Evolutionary conservation across 2,329 filamentous ascomycete species (phyloP).

Genomic region (Hymenoscyphus salicellus): DNA sequence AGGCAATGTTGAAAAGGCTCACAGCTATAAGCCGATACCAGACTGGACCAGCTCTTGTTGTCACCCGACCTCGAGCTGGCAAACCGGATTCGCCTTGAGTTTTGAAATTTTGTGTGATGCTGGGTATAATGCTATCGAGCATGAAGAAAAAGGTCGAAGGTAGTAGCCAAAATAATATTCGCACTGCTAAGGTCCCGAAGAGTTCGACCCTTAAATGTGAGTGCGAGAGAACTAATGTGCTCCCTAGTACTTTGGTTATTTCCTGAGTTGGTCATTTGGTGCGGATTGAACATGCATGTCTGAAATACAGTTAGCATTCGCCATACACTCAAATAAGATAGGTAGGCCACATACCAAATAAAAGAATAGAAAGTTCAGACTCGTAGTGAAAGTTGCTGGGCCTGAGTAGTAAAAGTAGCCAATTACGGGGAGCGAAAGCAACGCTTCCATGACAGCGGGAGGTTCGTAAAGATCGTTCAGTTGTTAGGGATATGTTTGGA

Average conservation of each 20-base stretch:
- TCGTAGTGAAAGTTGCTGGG: conserved; percentile 69
- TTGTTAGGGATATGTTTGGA: neutral
- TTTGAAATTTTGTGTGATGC: conserved; percentile 67
- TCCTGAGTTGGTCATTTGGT: neutral
- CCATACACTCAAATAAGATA: neutral
- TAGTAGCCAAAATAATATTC: conserved; percentile 66
- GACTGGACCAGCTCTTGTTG: conserved; percentile 38
- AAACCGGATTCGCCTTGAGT: conserved; percentile 54
- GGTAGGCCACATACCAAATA: conserved; percentile 67
- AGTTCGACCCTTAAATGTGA: conserved; percentile 72
- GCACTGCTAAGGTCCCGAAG: conserved; percentile 64
- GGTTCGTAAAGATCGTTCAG: neutral
- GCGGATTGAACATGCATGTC: conserved; percentile 53
- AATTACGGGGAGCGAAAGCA: conserved; percentile 70
- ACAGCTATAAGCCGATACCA: conserved; percentile 51
- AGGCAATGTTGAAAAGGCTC: conserved; percentile 53
- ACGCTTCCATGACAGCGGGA: conserved; percentile 52
- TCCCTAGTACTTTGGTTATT: conserved; percentile 40
- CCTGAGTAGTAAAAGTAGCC: conserved; percentile 67
- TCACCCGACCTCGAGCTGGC: conserved; percentile 44
- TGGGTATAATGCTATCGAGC: conserved; percentile 70
- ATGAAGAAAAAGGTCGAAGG: conserved; percentile 70
- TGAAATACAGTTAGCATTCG: conserved; percentile 36
- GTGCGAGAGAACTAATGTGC: conserved; percentile 75
- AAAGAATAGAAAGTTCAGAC: conserved; percentile 82